These are phyloP conservation scores for Sechiopsis laciniata DNA, from an alignment of 306 rosid species.

Conservation along the genomic window DNA sequence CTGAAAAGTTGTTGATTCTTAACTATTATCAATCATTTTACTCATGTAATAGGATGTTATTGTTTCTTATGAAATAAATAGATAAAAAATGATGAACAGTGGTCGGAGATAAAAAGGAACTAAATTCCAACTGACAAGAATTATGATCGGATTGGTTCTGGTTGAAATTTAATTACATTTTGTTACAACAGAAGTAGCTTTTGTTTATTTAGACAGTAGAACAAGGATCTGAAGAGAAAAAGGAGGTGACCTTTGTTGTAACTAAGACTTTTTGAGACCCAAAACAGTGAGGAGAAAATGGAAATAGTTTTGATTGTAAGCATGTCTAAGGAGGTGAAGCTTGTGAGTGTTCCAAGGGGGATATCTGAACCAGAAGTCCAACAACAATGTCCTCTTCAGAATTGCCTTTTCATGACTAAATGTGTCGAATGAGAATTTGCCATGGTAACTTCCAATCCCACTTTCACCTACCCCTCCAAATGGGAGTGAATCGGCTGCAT, in stretches of 20 bases:
- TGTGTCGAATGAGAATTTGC: conserved; percentile 66
- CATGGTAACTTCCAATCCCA: conserved; percentile 69
- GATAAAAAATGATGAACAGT: not conserved
- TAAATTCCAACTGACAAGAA: not conserved
- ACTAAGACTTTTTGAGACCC: conserved; percentile 39
- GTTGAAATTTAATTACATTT: conserved; percentile 13
- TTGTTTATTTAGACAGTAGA: not conserved
- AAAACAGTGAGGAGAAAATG: conserved; percentile 43
- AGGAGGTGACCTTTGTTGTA: not conserved
- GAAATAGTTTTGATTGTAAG: conserved; percentile 44
- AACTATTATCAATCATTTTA: not conserved
- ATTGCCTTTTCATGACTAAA: conserved; percentile 63
- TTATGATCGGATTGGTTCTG: not conserved
- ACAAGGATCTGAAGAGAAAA: not conserved
- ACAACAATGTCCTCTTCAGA: conserved; percentile 41
- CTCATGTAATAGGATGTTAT: not conserved
- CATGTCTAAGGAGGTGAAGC: conserved; percentile 46
- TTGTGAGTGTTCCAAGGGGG: conserved; percentile 68
- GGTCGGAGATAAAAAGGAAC: not conserved
- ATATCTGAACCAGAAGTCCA: conserved; percentile 68
- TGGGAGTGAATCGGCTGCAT: conserved; percentile 53
- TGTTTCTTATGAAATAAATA: not conserved
- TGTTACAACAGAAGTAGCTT: not conserved
- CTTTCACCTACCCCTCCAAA: conserved; percentile 82
- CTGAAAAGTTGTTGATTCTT: not conserved